A percentile compares a stretch with the other conserved stretches of the same genome.
These are phyloP conservation scores for Tylopilus sp. DNA, from an alignment of 1,284 basidiomycete species.

Conservation along the genomic window DNA sequence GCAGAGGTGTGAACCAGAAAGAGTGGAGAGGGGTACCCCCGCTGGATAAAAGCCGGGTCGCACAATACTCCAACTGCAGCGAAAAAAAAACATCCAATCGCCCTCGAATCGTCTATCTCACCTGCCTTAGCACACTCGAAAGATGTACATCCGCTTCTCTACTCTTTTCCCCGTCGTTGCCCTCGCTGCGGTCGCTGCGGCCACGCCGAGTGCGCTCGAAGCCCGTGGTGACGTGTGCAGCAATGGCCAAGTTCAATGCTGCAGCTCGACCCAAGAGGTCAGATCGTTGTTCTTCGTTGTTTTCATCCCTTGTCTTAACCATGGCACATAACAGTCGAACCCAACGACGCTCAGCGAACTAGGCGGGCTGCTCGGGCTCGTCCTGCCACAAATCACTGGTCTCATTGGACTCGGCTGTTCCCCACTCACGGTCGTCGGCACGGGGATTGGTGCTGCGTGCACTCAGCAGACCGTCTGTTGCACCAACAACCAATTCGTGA, in stretches of 20 bases:
- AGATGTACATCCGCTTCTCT: slow-evolving; percentile 2
- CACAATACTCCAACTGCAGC: too few relatives aligned
- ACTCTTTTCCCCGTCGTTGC: slow-evolving; percentile 5
- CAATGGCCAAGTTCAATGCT: slow-evolving; percentile 10
- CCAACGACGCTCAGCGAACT: background rate
- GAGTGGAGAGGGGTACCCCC: too few relatives aligned
- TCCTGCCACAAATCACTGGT: background rate
- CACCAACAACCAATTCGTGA: background rate
- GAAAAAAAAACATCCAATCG: too few relatives aligned
- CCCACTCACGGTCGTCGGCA: background rate
- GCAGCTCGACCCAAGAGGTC: slow-evolving; percentile 1
- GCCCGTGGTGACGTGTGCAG: background rate
- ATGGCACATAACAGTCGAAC: background rate
- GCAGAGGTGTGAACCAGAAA: too few relatives aligned
- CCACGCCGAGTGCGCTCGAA: background rate
- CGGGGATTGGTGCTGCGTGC: background rate
- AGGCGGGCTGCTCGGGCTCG: background rate
- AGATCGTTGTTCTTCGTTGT: background rate
- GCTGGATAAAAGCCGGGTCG: too few relatives aligned
- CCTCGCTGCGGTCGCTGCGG: slow-evolving; percentile 2
- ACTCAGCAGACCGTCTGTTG: slow-evolving; percentile 16
- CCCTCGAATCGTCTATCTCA: too few relatives aligned
- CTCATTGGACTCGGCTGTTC: slow-evolving; percentile 7
- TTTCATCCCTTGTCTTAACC: background rate
- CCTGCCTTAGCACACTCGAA: too few relatives aligned